Conservation (phyloP, 2,329 filamentous ascomycete genomes). For the Epichloe uncinata region DNA sequence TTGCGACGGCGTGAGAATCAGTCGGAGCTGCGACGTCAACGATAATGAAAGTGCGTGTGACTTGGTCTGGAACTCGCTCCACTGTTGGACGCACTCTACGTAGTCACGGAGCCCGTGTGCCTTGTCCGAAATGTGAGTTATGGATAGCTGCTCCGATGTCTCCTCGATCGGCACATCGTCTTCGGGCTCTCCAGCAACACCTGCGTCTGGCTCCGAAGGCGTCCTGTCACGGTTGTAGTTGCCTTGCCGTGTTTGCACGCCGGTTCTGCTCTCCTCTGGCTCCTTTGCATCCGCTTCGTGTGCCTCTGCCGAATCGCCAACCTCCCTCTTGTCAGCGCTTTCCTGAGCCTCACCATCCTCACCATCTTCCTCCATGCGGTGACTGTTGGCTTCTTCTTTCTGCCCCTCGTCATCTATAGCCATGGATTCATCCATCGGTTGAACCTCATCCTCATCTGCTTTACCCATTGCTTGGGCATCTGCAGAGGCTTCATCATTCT, state of each 20-base stretch:
- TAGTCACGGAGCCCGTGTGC: slow-evolving; percentile 32
- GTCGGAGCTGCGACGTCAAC: slow-evolving; percentile 83
- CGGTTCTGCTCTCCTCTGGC: slow-evolving; percentile 41
- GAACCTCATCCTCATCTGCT: slow-evolving; percentile 75
- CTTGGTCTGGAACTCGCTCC: slow-evolving; percentile 70
- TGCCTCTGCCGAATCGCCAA: slow-evolving; percentile 19
- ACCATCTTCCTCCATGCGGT: slow-evolving; percentile 39
- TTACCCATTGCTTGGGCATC: slow-evolving; percentile 87
- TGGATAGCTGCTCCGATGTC: slow-evolving; percentile 51
- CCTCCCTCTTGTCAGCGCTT: slow-evolving; percentile 30
- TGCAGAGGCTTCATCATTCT: slow-evolving; percentile 66
- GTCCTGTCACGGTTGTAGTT: slow-evolving; percentile 41
- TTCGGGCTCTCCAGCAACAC: slow-evolving; percentile 35
- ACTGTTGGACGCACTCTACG: slow-evolving; percentile 54
- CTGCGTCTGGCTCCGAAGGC: slow-evolving; percentile 21
- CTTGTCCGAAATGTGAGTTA: slow-evolving; percentile 52
- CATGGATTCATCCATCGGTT: slow-evolving; percentile 77
- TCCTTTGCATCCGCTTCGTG: slow-evolving; percentile 28
- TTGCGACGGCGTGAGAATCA: slow-evolving; percentile 88
- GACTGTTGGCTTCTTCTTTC: slow-evolving; percentile 35
- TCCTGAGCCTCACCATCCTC: slow-evolving; percentile 31
- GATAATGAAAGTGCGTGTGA: slow-evolving; percentile 80
- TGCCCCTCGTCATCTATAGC: slow-evolving; percentile 69
- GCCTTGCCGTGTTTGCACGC: slow-evolving; percentile 46
- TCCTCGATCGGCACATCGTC: slow-evolving; percentile 37